Evolutionary conservation across 2,329 filamentous ascomycete species (phyloP).

Genomic region (Aspergillus glaucus): DNA sequence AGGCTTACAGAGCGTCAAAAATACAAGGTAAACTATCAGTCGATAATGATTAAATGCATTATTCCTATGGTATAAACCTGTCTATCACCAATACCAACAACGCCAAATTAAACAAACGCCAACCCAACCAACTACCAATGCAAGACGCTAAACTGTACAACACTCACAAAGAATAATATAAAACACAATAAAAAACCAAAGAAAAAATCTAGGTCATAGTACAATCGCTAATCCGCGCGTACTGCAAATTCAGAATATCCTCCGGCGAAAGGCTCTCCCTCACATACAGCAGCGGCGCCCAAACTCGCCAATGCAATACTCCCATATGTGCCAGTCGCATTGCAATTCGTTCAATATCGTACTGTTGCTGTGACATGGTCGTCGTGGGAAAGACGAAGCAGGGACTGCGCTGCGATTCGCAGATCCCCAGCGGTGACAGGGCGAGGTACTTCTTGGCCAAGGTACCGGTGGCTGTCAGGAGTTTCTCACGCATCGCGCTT

Average conservation of each 20-base stretch:
- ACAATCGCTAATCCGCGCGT: neutral
- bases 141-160: constrained; percentile 7
- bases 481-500: constrained; percentile 24
- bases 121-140: constrained; percentile 1
- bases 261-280: constrained; percentile 19
- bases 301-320: constrained; percentile 84
- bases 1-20: too few species aligned
- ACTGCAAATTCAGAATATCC: constrained; percentile 7
- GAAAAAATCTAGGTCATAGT: neutral
- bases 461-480: constrained; percentile 25
- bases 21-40: too few species aligned
- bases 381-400: constrained; percentile 5
- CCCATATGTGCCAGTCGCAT: constrained; percentile 76
- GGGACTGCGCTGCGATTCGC: constrained; percentile 33
- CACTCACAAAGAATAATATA: neutral
- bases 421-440: constrained; percentile 40
- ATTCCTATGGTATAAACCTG: too few species aligned
- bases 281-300: constrained; percentile 67
- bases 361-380: constrained; percentile 20
- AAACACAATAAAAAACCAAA: neutral
- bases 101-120: neutral
- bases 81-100: too few species aligned
- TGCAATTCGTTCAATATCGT: constrained; percentile 50
- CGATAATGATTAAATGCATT: too few species aligned
- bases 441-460: constrained; percentile 33